Evolutionary conservation across 768 basidiomycete species (phyloP), one percentile per base, ranked within the genome.

Genomic region (Podaxis sp.): DNA sequence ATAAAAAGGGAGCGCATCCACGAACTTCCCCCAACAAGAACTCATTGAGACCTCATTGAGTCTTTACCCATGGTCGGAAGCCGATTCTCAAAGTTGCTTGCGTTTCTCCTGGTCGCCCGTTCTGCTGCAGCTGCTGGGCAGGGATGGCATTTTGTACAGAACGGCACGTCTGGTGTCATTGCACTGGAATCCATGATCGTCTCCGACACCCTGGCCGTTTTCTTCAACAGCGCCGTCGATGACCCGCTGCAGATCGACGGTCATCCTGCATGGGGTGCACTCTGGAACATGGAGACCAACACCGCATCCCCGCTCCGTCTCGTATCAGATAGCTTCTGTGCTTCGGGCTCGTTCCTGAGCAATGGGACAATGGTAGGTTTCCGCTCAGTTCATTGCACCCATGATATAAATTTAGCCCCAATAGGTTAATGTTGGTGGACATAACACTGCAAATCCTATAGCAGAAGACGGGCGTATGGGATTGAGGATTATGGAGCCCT

Each of bases 211-310:
- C 66, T 73, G 9, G 72, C 72, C 12, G 67, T 73, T 33, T 70
- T 73, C 63, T 71, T 72, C 48, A 71, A 73, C 39, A 55, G 70
- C 46, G 72, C 72, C 7, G 70, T 63, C 12, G 71, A 80, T 61
- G 80, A 82, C 49, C 76, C 79, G 7, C 68, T 81, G 1, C 72
- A 67, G n/a, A 70, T 81, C 62, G 72, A 79, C 56, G 76, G 75
- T 2, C 79, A 80, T 63, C 68, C 77, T 17, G 80, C 81, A 6
- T 82, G 81, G 81, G 78, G 76, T 36, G 79, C 77, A 6, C 68
- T 82, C n/a, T 76, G 79, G 68, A 73, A 81, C 60, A 64, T 82
- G 13, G 70, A 74, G 63, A 80, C 79, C 2, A 76, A 78, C 42
- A 74, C 70, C 2, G 72, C 74, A 0, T 72, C 74, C 12, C 69